These are phyloP conservation scores for Pyropia yezoensis DNA, from an alignment of 23 red algal species.

Conservation along the genomic window DNA sequence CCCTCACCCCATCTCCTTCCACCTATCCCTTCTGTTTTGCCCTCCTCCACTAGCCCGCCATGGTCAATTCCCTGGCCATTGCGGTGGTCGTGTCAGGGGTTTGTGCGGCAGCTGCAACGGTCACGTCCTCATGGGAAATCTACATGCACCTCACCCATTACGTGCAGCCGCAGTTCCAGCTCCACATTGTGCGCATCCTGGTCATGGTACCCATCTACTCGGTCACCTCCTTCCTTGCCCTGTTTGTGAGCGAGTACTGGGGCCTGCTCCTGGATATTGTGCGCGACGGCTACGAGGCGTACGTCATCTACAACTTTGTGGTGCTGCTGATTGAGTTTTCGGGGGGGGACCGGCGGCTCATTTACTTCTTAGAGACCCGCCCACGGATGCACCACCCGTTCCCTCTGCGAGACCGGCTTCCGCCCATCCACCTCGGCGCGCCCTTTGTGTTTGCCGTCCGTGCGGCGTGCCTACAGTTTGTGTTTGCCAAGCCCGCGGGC, in stretches of 20 bases:
- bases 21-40: no score
- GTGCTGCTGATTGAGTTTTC: slow-evolving; percentile 82
- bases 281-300: slow-evolving; percentile 96
- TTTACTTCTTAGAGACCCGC: slow-evolving; percentile 64
- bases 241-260: slow-evolving; percentile 37
- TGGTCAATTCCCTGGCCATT: no score
- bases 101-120: no score
- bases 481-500: slow-evolving; percentile 78
- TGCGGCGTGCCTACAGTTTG: slow-evolving; percentile 75
- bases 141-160: slow-evolving; percentile 61
- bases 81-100: no score
- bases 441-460: slow-evolving; percentile 68
- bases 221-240: slow-evolving; percentile 64
- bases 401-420: slow-evolving; percentile 38
- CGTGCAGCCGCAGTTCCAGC: slow-evolving; percentile 65
- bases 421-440: slow-evolving; percentile 61
- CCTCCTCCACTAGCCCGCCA: no score
- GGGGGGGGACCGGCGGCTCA: slow-evolving; percentile 71
- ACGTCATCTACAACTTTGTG: slow-evolving; percentile 94
- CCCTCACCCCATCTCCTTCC: no score
- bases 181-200: slow-evolving; percentile 91
- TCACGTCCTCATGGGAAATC: slow-evolving; percentile 24
- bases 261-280: slow-evolving; percentile 65
- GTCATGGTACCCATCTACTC: slow-evolving; percentile 98
- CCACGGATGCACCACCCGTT: slow-evolving; percentile 81